A percentile compares a stretch with the other conserved stretches of the same genome.
phyloP scores from a whole-genome alignment of 352 stramenopile species.

The Globisporangium uncinulatum region DNA sequence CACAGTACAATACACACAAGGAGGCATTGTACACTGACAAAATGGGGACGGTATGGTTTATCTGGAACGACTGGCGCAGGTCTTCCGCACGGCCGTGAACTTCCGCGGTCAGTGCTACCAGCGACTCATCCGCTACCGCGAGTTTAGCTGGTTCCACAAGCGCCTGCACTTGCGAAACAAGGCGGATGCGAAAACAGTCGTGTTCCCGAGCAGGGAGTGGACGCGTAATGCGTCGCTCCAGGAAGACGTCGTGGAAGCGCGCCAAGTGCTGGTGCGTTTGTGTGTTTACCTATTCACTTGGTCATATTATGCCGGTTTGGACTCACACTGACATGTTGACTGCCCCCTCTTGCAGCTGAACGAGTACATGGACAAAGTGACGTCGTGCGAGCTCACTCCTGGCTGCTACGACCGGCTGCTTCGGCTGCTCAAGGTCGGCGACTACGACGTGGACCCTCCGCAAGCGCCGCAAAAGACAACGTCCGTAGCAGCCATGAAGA shows the following conservation, averaged over 20 bases:
- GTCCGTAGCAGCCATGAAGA: conserved; percentile 5
- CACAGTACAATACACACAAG: neutral
- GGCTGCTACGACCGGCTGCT: conserved; percentile 38
- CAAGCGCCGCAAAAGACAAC: conserved; percentile 8
- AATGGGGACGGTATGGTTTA: neutral
- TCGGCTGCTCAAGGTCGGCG: conserved; percentile 52
- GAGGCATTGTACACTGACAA: neutral
- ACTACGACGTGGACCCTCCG: conserved; percentile 32
- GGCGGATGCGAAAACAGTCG: conserved; percentile 10
- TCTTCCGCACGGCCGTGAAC: conserved; percentile 70
- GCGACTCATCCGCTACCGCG: conserved; percentile 57
- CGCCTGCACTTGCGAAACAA: conserved; percentile 30
- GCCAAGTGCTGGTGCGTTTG: conserved; percentile 58
- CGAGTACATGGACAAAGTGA: conserved; percentile 65
- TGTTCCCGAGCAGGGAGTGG: conserved; percentile 53
- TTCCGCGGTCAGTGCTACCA: conserved; percentile 61
- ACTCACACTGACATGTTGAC: conserved; percentile 1
- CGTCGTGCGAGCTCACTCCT: conserved; percentile 29
- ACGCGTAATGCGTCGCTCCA: conserved; percentile 44
- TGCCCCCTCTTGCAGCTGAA: conserved; percentile 33
- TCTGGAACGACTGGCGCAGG: conserved; percentile 12
- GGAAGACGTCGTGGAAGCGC: conserved; percentile 51
- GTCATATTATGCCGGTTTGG: neutral
- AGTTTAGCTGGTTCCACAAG: conserved; percentile 50
- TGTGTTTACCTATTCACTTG: conserved; percentile 14